phyloP scores from a whole-genome alignment of 352 stramenopile genomes.

The Pilasporangium apinafurcum region DNA sequence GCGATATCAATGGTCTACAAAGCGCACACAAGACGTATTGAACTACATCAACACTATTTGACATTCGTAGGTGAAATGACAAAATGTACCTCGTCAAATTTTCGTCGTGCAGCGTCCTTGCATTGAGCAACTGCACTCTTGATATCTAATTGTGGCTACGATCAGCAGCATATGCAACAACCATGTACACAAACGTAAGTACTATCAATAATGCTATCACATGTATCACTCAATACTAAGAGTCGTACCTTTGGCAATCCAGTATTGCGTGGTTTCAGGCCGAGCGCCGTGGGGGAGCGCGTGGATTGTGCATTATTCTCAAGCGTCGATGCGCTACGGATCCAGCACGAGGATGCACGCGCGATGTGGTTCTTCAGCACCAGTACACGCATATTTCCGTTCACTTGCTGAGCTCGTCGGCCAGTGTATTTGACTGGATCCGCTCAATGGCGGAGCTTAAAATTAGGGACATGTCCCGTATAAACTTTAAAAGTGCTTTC shows the following conservation, averaged over 20 bases:
- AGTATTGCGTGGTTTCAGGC: constrained; percentile 50
- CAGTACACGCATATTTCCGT: constrained; percentile 31
- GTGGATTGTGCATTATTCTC: constrained; percentile 7
- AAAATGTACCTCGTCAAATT: constrained; percentile 75
- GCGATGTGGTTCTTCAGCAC: constrained; percentile 18
- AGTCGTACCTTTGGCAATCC: constrained; percentile 38
- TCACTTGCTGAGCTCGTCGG: constrained; percentile 1
- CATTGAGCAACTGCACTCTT: constrained; percentile 45
- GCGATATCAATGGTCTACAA: constrained; percentile 77
- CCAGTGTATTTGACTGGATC: constrained; percentile 1
- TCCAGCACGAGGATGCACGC: constrained; percentile 27
- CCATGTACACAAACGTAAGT: neutral
- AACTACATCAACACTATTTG: no score
- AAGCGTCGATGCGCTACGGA: constrained; percentile 38
- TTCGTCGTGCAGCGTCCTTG: constrained; percentile 57
- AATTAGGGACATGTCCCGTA: no score
- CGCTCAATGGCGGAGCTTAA: no score
- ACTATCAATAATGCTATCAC: neutral
- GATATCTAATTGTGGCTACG: constrained; percentile 51
- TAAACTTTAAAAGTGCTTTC: constrained; percentile 1
- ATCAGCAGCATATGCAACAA: constrained; percentile 1
- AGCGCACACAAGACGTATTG: constrained; percentile 1
- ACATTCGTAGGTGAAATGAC: no score
- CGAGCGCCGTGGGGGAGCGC: constrained; percentile 62
- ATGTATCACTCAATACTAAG: no score